phyloP scores from a whole-genome alignment of 306 rosid species.

The Sicyos edulis region DNA sequence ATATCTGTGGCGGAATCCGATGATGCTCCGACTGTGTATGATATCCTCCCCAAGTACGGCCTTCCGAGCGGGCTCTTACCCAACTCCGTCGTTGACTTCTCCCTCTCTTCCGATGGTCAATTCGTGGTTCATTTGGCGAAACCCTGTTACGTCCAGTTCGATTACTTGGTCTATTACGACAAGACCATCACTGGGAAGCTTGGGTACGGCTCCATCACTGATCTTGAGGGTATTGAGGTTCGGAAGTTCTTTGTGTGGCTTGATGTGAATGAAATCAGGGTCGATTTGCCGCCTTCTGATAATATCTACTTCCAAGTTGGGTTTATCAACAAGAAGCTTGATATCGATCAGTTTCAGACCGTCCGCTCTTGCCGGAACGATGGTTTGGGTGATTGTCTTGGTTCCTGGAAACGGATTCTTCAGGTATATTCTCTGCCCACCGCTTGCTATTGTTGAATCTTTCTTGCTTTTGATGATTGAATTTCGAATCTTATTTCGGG shows the following conservation, averaged over 20 bases:
- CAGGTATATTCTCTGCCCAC: conserved; percentile 30
- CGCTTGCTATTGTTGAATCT: neutral
- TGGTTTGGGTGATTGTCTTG: conserved; percentile 26
- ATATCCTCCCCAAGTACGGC: conserved; percentile 59
- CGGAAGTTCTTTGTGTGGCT: conserved; percentile 65
- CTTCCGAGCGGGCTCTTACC: conserved; percentile 83
- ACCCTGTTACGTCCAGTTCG: conserved; percentile 68
- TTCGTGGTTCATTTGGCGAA: conserved; percentile 52
- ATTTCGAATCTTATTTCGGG: neutral
- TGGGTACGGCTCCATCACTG: conserved; percentile 68
- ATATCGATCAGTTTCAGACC: conserved; percentile 57
- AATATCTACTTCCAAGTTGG: conserved; percentile 82
- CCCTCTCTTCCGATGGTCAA: conserved; percentile 49
- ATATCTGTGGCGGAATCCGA: conserved; percentile 13
- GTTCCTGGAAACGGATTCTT: conserved; percentile 26
- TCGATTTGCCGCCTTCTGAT: conserved; percentile 74
- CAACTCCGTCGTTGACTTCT: conserved; percentile 45
- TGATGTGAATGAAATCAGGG: conserved; percentile 74
- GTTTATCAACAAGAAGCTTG: conserved; percentile 72
- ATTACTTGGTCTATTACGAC: conserved; percentile 68
- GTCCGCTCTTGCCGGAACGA: conserved; percentile 57
- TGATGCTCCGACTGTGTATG: conserved; percentile 40
- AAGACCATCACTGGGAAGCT: conserved; percentile 60
- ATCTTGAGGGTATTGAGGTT: conserved; percentile 71
- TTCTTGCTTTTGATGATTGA: neutral